A percentile compares a stretch with the other conserved stretches of the same genome.
Conservation (phyloP, 169 alveolate species). For the Prorocentrum cordatum region DNA sequence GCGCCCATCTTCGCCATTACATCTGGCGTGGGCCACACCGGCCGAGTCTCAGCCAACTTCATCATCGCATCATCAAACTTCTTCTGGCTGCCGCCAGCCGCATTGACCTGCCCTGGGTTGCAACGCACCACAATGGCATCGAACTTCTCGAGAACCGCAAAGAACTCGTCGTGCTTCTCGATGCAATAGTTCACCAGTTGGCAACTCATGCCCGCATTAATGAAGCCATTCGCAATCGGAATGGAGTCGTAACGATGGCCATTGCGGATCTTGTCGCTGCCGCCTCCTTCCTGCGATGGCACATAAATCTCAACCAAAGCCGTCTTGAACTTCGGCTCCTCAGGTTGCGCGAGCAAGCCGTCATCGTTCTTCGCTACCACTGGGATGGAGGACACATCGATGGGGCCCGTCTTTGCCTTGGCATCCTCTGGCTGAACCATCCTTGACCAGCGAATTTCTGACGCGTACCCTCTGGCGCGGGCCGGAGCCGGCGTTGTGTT, state of each 20-base stretch:
- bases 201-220: neutral
- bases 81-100: neutral
- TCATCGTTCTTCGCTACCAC: too few species aligned
- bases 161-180: neutral
- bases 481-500: too few species aligned
- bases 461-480: too few species aligned
- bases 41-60: neutral
- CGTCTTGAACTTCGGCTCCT: too few species aligned
- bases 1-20: too few species aligned
- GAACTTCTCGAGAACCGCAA: neutral
- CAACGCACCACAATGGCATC: constrained; percentile 46
- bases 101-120: constrained; percentile 14
- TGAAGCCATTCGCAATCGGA: neutral
- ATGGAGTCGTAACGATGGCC: neutral
- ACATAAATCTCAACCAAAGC: too few species aligned
- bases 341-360: too few species aligned
- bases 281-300: too few species aligned
- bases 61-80: neutral
- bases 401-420: too few species aligned
- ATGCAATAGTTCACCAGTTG: neutral
- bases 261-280: neutral
- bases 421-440: too few species aligned
- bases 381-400: too few species aligned
- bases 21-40: neutral
- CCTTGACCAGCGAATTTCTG: too few species aligned